phyloP scores from a whole-genome alignment of 2,329 filamentous ascomycete species.

The Ascochyta koolunga region DNA sequence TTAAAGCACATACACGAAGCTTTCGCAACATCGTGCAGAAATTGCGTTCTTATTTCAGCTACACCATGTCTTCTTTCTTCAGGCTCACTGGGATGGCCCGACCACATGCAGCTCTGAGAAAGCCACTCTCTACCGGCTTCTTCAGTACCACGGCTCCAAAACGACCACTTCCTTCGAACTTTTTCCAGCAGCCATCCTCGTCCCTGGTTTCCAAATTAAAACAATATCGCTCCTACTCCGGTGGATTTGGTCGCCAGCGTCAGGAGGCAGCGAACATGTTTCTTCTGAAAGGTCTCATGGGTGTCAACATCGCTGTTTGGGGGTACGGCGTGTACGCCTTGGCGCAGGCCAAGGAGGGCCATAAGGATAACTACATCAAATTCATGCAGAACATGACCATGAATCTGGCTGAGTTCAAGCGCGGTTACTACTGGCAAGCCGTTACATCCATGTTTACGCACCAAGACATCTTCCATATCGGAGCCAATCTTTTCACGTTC shows the following conservation, averaged over 20 bases:
- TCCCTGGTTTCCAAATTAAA: conserved; percentile 10
- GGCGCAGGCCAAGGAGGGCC: conserved; percentile 29
- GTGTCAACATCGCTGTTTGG: conserved; percentile 50
- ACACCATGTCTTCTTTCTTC: conserved; percentile 20
- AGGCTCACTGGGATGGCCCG: conserved; percentile 21
- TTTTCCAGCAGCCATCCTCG: conserved; percentile 22
- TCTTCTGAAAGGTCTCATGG: conserved; percentile 47
- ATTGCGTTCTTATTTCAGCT: background rate
- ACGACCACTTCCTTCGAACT: conserved; percentile 21
- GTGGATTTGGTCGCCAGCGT: conserved; percentile 7
- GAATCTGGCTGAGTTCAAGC: conserved; percentile 34
- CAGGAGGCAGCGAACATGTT: conserved; percentile 3
- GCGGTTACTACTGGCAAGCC: conserved; percentile 46
- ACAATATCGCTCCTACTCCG: conserved; percentile 9
- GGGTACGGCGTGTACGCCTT: conserved; percentile 45
- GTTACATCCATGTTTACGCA: conserved; percentile 53
- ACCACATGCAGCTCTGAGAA: conserved; percentile 2
- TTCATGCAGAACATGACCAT: conserved; percentile 44
- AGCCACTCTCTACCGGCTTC: conserved; percentile 4
- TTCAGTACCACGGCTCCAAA: conserved; percentile 14
- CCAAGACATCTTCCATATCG: conserved; percentile 41
- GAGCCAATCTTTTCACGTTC: conserved; percentile 51
- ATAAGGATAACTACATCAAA: conserved; percentile 11
- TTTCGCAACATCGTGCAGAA: background rate
- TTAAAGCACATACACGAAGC: background rate